Percentiles rank a stretch among this genome's conserved stretches.
Evolutionary conservation across 371 early-diverging fungal genomes (phyloP).

Genomic region (Rhizopus delemar): DNA sequence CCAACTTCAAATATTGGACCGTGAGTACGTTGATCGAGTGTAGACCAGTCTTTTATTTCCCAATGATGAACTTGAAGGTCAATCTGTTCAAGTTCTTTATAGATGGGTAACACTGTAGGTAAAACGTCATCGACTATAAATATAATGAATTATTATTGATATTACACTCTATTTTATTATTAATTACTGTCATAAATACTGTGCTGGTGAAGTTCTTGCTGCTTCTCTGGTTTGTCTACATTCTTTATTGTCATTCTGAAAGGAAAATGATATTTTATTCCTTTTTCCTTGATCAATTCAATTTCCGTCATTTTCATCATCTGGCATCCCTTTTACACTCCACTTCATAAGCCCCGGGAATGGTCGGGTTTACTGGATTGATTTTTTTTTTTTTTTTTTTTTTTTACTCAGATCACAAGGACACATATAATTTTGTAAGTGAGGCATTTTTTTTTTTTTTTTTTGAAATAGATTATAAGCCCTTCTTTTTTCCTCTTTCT

Average conservation of each 20-base stretch:
- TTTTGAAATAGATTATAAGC: background rate
- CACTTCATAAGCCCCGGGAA: constrained; percentile 8
- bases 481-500: constrained; percentile 1
- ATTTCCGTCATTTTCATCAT: constrained; percentile 3
- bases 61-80: constrained; percentile 59
- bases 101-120: constrained; percentile 30
- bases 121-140: constrained; percentile 35
- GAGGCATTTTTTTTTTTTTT: constrained; percentile 4
- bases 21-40: constrained; percentile 50
- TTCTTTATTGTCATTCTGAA: constrained; percentile 9
- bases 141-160: too few relatives aligned
- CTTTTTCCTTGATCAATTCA: constrained; percentile 1
- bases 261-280: background rate
- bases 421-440: background rate
- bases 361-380: background rate
- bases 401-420: background rate
- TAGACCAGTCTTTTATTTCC: constrained; percentile 59
- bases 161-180: background rate
- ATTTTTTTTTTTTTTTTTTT: background rate
- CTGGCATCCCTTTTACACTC: background rate
- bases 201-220: constrained; percentile 2
- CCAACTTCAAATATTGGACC: constrained; percentile 63
- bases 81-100: constrained; percentile 48
- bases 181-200: constrained; percentile 22
- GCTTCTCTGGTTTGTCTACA: constrained; percentile 1